Base-by-base conservation (phyloP, 257 asterid species). In the Datura wrightii region DNA sequence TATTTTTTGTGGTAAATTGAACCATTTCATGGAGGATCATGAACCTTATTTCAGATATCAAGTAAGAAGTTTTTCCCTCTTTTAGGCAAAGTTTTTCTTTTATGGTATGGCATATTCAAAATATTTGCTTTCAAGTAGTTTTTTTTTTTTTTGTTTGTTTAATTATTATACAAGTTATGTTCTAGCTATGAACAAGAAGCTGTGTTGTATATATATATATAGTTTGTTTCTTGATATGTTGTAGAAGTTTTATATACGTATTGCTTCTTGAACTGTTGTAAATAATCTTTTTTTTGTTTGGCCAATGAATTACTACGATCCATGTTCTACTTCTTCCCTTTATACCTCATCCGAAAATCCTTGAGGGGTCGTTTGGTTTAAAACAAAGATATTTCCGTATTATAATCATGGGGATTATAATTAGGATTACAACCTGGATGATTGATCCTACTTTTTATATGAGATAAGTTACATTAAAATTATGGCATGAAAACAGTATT, bases 11-110 rank as follows among this genome's bases (percentile, higher is more conserved):
- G 78, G 52, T 63, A 63, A 37, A 3, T 8, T 67, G 13, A 39
- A 67, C 52, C 13, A 67, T 67, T 59, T 39, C 82, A 78, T 7
- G 82, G 62, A 78, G 82, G 31, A 44, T 71, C 1, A 24, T 24
- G 0, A 53, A 31, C 46, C 4, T 50, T 37, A 76, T 42, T n/a
- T 50, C 15, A 48, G 8, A 50, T 31, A 8, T 31, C 81, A 48
- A 24, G 15, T 48, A 11, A 52, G 6, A 78, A 14, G 2, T 2
- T 78, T 76, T 78, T 78, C 48, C 31, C 62, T 76, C 82, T 52
- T 78, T 78, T 52, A 13, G 82, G 31, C 31, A 53, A 78, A 31
- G 0, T 8, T 48, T 50, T 50, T 24, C 31, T 2, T 54, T 78
- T 31, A 31, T 76, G 46, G 31, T 76, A 52, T 74, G 62, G 24